Base-by-base conservation (phyloP, 345 rosid genomes). In the Citrus unshiu region DNA sequence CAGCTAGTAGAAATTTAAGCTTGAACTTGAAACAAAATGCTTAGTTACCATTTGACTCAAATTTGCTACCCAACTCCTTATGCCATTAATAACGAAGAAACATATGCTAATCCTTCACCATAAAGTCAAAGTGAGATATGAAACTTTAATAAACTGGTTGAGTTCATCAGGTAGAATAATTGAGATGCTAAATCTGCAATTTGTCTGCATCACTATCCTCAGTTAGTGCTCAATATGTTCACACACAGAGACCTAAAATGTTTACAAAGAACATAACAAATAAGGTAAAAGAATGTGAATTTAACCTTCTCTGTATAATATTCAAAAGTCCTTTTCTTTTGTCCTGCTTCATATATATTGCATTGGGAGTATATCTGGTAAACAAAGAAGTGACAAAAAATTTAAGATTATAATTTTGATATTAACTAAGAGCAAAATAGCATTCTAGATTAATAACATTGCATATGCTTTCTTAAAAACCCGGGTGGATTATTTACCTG, bases 331-430 rank as follows among this genome's bases (percentile, higher is more conserved):
- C 86, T 85, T 89, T 94, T 94, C 88, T 94, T 94, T 82, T 90
- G 88, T 35, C 92, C 93, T 67, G 97, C 98, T 89, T 97, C 98
- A 80, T 97, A 94, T 83, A 94, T 91, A 86, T 97, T 97, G 89
- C 95, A 89, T 35, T 94, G 97, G 75, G 98, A 97, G 83, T 90
- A 90, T 81, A 97, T 92, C 98, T 97, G 51, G 51, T 6, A 24
- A 83, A 58, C 39, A 67, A 75, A 76, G 73, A 76, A 29, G 59
- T 8, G 37, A 35, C 68, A 39, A 71, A 79, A 60, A 68, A 30
- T 40, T 40, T 9, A n/a, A 6, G 39, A 63, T 46, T 3, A 46
- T 27, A 58, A 54, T n/a, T 62, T 34, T 21, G 24, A 32, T 16
- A 10, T 37, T 35, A 59, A 37, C 60, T 27, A 51, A 0, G 25